Evolutionary conservation across 2,329 filamentous ascomycete species (phyloP), one percentile per base, ranked within the genome.

Genomic region (Alternaria sp.): DNA sequence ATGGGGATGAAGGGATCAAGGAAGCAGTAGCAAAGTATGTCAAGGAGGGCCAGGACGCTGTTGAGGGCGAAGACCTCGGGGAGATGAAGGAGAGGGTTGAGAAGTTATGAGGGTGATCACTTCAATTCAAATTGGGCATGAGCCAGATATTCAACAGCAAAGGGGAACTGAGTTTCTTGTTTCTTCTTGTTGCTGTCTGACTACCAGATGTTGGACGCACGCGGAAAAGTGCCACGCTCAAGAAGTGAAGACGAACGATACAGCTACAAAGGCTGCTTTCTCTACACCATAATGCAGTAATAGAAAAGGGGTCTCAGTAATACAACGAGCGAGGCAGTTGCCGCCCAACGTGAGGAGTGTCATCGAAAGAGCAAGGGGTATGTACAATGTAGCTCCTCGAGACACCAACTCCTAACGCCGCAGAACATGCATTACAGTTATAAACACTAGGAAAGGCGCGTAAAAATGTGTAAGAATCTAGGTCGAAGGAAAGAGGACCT

Each of bases 1-100:
- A 83, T 67, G 85, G 85, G 3, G 77, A 85, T 20, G 81, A 85
- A 59, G 70, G 67, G 0, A 77, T 85, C 48, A 78, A 78, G 7
- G 74, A 76, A 50, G 85, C 83, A 14, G 80, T 86, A 22, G 80
- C 83, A 62, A 78, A 77, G 64, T 74, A 83, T 60, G 79, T 79
- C 2, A 79, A 68, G 66, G 81, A 82, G 46, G 77, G 77, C 18
- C 68, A 83, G 60, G 83, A 86, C 76, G 78, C 79, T 41, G 75
- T 82, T 43, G 82, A 83, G 36, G 84, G 81, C 2, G 85, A 87
- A 71, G 82, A 86, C 78, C 71, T 85, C 22, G 79, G 81, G 50
- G 78, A 63, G 3, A 84, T 85, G 70, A 70, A 67, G 51, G 57
- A 69, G 45, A 72, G 68, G 30, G 62, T 65, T 20, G 62, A 65